Evolutionary conservation across 768 basidiomycete genomes (phyloP).

Genomic region (Lactifluus piperatus): DNA sequence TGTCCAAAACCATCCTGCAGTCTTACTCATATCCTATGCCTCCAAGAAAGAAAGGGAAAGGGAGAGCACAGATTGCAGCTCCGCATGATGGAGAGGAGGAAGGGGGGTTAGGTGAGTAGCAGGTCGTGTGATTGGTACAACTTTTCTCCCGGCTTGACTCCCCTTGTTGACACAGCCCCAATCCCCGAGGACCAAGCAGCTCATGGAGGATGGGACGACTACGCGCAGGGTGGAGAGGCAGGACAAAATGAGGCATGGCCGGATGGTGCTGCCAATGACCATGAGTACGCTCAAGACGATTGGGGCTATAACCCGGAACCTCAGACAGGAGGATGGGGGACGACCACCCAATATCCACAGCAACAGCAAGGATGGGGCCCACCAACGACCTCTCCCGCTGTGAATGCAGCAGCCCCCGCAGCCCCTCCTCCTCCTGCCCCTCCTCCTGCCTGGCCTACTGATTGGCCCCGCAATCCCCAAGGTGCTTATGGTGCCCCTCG

Average conservation of each 20-base stretch:
- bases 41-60: constrained; percentile 17
- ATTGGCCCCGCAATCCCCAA: background rate
- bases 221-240: background rate
- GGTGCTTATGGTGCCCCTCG: background rate
- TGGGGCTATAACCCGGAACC: background rate
- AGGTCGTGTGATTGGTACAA: background rate
- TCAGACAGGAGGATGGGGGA: background rate
- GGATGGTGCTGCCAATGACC: background rate
- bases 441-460: constrained; percentile 2
- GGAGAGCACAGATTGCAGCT: constrained; percentile 3
- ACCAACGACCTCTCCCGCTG: background rate
- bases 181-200: constrained; percentile 13
- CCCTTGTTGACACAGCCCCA: background rate
- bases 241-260: background rate
- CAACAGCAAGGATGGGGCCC: constrained; percentile 2
- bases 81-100: constrained; percentile 11
- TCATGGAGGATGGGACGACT: background rate
- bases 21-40: constrained; percentile 1
- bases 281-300: constrained; percentile 1
- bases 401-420: background rate
- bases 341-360: constrained; percentile 2
- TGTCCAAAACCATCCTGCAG: background rate
- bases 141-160: constrained; percentile 4
- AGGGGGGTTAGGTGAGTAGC: constrained; percentile 10
- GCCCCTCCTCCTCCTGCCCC: too few relatives aligned